Percentiles rank a stretch among this genome's conserved stretches.
phyloP scores from a whole-genome alignment of 1,284 basidiomycete species.

The Meripilus lineatus region DNA sequence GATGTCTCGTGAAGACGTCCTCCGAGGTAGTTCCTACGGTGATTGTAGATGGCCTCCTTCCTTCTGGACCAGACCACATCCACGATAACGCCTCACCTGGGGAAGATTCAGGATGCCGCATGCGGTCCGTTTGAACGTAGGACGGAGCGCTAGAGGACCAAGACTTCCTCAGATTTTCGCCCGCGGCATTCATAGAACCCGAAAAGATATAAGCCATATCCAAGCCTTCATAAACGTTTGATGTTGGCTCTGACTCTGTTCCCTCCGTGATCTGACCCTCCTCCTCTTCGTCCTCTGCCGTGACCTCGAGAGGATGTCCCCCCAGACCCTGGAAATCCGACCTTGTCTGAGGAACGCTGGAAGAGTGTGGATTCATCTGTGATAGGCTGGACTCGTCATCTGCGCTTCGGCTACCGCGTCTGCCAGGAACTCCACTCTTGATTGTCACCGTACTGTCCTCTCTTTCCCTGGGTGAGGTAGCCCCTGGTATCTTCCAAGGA shows the following conservation, averaged over 20 bases:
- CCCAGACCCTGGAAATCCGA: constrained; percentile 13
- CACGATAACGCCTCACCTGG: constrained; percentile 9
- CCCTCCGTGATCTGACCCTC: neutral
- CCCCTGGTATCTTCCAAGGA: constrained; percentile 21
- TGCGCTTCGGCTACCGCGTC: constrained; percentile 19
- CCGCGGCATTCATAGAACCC: constrained; percentile 17
- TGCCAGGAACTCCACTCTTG: constrained; percentile 7
- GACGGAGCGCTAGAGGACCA: constrained; percentile 33
- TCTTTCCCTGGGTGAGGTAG: constrained; percentile 14
- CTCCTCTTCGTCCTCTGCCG: constrained; percentile 10
- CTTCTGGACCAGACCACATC: constrained; percentile 15
- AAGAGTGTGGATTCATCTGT: neutral
- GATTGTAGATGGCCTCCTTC: constrained; percentile 44
- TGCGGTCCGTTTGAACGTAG: constrained; percentile 24
- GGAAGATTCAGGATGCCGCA: too few species aligned
- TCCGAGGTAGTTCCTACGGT: constrained; percentile 40
- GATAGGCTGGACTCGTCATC: constrained; percentile 15
- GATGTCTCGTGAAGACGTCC: constrained; percentile 54
- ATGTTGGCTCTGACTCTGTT: neutral
- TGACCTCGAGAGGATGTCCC: constrained; percentile 10
- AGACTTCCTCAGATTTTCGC: constrained; percentile 27
- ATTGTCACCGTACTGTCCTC: constrained; percentile 26
- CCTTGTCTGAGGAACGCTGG: constrained; percentile 1
- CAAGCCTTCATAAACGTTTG: constrained; percentile 32
- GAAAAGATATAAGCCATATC: constrained; percentile 40